Percentiles rank a stretch among this genome's conserved stretches.
phyloP scores from a whole-genome alignment of 495 filamentous ascomycete species.

The Trichoderma virens region DNA sequence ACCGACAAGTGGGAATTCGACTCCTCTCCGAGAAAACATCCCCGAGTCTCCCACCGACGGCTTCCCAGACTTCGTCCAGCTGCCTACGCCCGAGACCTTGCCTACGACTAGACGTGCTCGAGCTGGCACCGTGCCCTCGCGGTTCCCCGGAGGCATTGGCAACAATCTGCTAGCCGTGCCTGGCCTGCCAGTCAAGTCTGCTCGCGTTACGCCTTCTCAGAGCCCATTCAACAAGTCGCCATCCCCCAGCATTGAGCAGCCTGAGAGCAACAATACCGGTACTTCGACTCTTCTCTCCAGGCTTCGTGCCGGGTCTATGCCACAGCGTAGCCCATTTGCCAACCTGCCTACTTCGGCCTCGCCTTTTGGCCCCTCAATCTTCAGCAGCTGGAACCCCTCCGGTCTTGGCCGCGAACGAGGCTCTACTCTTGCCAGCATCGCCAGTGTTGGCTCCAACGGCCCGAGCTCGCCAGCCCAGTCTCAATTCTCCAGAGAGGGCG shows the following conservation, averaged over 20 bases:
- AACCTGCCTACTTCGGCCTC: conserved; percentile 42
- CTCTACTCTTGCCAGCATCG: conserved; percentile 79
- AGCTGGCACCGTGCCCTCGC: conserved; percentile 93
- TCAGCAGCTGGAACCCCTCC: conserved; percentile 75
- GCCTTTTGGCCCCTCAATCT: conserved; percentile 84
- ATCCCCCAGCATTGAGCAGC: conserved; percentile 61
- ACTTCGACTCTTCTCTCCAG: conserved; percentile 68
- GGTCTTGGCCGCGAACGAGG: conserved; percentile 58
- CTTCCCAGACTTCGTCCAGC: conserved; percentile 80
- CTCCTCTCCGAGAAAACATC: conserved; percentile 91
- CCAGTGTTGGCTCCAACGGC: conserved; percentile 63
- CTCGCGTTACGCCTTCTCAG: conserved; percentile 80
- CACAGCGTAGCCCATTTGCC: conserved; percentile 69
- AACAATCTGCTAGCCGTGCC: conserved; percentile 53
- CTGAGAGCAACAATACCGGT: conserved; percentile 41
- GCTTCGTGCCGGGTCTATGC: conserved; percentile 90
- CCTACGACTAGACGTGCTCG: conserved; percentile 61
- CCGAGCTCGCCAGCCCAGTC: conserved; percentile 85
- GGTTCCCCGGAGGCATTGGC: conserved; percentile 65
- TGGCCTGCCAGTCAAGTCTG: conserved; percentile 67
- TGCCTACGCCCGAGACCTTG: conserved; percentile 47
- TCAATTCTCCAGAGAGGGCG: conserved; percentile 82
- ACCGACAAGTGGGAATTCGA: conserved; percentile 90
- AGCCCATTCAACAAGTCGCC: conserved; percentile 77
- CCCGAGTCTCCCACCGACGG: conserved; percentile 96